Conservation (phyloP, 1,284 basidiomycete species). For the Irpex sp. region DNA sequence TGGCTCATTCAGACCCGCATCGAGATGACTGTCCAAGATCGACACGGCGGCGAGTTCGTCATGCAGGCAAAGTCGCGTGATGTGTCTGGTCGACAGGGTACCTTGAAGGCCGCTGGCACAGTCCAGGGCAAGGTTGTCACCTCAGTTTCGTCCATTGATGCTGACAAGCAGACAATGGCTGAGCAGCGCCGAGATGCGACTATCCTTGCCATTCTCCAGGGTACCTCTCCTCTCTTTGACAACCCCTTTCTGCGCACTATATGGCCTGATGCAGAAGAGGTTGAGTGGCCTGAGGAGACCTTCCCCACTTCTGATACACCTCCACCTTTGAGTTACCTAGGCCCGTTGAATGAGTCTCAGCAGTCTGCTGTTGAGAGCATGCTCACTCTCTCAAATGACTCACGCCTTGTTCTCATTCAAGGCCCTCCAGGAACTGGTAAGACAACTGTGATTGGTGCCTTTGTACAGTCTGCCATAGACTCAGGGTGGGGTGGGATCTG, state of each 20-base stretch:
- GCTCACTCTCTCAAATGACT: slow-evolving; percentile 37
- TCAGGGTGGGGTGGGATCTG: slow-evolving; percentile 50
- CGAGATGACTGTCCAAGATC: slow-evolving; percentile 13
- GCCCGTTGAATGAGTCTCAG: slow-evolving; percentile 52
- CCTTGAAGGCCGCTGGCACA: slow-evolving; percentile 15
- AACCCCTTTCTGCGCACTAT: slow-evolving; percentile 61
- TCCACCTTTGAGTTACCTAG: slow-evolving; percentile 15
- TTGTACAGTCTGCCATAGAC: slow-evolving; percentile 39
- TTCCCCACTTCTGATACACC: slow-evolving; percentile 15
- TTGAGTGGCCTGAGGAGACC: slow-evolving; percentile 24
- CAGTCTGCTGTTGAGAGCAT: slow-evolving; percentile 47
- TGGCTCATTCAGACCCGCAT: neutral
- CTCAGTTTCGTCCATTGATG: slow-evolving; percentile 38
- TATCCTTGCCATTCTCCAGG: slow-evolving; percentile 50
- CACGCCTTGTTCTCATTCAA: slow-evolving; percentile 48
- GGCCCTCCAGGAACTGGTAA: slow-evolving; percentile 50
- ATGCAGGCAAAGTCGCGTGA: slow-evolving; percentile 26
- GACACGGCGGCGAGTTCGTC: slow-evolving; percentile 11
- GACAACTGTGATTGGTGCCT: slow-evolving; percentile 50
- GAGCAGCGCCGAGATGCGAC: slow-evolving; percentile 41
- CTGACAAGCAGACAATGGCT: slow-evolving; percentile 49
- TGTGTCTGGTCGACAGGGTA: slow-evolving; percentile 25
- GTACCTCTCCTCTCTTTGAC: slow-evolving; percentile 33
- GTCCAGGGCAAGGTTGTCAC: slow-evolving; percentile 24
- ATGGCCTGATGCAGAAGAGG: slow-evolving; percentile 17